phyloP scores from a whole-genome alignment of 805 yeast species.

The Zygosaccharomyces bailii region DNA sequence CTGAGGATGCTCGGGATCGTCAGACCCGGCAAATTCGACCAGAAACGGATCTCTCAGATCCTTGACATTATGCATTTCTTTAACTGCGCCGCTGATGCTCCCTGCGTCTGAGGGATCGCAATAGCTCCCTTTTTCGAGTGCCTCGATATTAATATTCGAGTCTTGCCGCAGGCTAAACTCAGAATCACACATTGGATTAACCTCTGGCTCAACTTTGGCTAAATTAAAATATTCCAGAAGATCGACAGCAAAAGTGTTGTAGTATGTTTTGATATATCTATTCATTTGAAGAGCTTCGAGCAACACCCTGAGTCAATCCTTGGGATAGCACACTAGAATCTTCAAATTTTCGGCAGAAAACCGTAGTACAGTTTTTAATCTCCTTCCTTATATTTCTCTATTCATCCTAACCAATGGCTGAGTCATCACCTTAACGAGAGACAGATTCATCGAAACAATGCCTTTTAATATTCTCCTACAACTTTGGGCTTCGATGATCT shows the following conservation, averaged over 20 bases:
- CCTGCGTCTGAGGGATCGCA: background rate
- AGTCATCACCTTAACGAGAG: no score
- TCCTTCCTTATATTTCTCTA: background rate
- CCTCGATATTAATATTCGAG: background rate
- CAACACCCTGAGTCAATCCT: no score
- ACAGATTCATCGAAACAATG: no score
- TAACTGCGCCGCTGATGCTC: conserved; percentile 1
- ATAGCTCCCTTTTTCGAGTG: background rate
- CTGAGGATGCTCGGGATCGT: conserved; percentile 54
- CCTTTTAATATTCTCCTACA: no score
- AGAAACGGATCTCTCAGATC: conserved; percentile 34
- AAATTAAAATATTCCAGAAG: conserved; percentile 20
- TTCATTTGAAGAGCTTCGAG: no score
- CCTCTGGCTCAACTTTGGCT: background rate
- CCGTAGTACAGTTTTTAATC: no score
- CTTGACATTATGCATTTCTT: conserved; percentile 2
- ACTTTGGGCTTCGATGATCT: no score
- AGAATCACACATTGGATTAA: background rate
- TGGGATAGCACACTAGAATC: background rate
- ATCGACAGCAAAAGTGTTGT: conserved; percentile 28
- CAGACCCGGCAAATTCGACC: conserved; percentile 32
- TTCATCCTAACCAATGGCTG: background rate
- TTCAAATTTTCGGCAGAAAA: no score
- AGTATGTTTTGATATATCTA: conserved; percentile 17
- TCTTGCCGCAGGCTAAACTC: conserved; percentile 1